These are phyloP conservation scores for Erodium chrysanthum DNA, from an alignment of 441 rosid genomes.

Conservation along the genomic window DNA sequence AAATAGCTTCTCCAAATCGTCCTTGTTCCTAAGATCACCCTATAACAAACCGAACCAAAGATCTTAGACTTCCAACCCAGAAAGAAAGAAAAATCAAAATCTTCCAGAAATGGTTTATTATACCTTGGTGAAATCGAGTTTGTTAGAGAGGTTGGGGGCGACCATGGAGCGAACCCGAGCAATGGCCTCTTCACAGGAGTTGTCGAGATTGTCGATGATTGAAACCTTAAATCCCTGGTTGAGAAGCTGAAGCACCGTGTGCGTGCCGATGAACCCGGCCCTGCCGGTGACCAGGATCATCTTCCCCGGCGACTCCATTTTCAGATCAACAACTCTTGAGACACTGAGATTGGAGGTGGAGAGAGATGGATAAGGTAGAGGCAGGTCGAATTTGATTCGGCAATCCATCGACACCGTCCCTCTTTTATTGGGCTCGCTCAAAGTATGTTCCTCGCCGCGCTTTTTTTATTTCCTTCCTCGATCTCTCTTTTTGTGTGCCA, in stretches of 20 bases:
- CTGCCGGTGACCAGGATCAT: constrained; percentile 61
- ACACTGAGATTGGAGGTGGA: too few relatives aligned
- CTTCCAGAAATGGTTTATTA: not conserved
- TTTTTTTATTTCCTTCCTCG: not conserved
- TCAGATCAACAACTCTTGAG: not conserved
- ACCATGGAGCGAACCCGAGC: constrained; percentile 48
- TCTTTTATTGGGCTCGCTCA: too few relatives aligned
- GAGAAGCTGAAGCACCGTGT: constrained; percentile 55
- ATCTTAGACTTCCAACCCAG: not conserved
- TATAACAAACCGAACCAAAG: constrained; percentile 16
- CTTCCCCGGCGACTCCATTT: constrained; percentile 42
- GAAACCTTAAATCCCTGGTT: constrained; percentile 48
- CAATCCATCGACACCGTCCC: too few relatives aligned
- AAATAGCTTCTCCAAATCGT: constrained; percentile 51
- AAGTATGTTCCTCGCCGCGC: too few relatives aligned
- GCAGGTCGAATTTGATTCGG: too few relatives aligned
- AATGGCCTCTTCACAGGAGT: constrained; percentile 47
- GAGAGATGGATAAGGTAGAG: too few relatives aligned
- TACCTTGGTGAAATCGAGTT: constrained; percentile 45
- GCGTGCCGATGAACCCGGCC: constrained; percentile 68
- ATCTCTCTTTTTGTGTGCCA: too few relatives aligned
- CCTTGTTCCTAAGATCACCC: constrained; percentile 66
- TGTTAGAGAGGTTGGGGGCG: constrained; percentile 51
- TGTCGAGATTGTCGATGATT: constrained; percentile 56
- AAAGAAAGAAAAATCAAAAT: not conserved